Conservation (phyloP, 129 eudicot genomes). For the Erigeron canadensis region DNA sequence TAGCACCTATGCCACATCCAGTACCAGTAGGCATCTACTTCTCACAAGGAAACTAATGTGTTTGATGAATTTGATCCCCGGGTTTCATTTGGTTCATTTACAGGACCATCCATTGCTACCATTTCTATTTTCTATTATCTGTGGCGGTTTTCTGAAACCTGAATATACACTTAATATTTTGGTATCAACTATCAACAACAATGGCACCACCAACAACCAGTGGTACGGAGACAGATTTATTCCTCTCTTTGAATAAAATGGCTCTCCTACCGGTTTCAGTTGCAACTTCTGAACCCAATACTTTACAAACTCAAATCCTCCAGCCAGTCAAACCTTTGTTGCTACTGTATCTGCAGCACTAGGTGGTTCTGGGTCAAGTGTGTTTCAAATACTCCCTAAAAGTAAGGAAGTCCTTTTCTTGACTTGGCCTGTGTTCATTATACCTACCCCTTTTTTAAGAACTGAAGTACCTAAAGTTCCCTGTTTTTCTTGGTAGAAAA, state of each 20-base stretch:
- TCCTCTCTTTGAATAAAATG: constrained; percentile 54
- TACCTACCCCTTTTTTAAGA: too few species aligned
- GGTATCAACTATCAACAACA: constrained; percentile 37
- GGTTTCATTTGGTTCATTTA: constrained; percentile 60
- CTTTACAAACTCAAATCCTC: constrained; percentile 33
- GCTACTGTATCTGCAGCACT: constrained; percentile 43
- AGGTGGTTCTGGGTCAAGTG: constrained; percentile 63
- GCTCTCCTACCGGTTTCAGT: constrained; percentile 62
- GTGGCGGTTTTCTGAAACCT: constrained; percentile 2
- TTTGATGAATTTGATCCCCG: constrained; percentile 94
- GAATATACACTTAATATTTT: constrained; percentile 6
- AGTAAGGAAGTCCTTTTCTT: too few species aligned
- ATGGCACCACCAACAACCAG: constrained; percentile 58
- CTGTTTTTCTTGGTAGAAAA: constrained; percentile 3
- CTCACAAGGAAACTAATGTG: constrained; percentile 39
- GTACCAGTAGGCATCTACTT: constrained; percentile 36
- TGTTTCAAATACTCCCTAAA: constrained; percentile 22
- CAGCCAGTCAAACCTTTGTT: constrained; percentile 53
- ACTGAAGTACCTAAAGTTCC: not conserved
- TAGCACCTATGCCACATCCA: constrained; percentile 38
- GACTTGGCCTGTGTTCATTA: too few species aligned
- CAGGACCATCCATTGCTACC: constrained; percentile 35
- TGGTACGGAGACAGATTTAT: constrained; percentile 63
- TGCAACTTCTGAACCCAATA: constrained; percentile 43
- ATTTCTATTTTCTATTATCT: not conserved